Percentiles rank a stretch among this genome's conserved stretches.
Evolutionary conservation across 805 yeast species (phyloP).

Genomic region (Saccharomyces mikatae): DNA sequence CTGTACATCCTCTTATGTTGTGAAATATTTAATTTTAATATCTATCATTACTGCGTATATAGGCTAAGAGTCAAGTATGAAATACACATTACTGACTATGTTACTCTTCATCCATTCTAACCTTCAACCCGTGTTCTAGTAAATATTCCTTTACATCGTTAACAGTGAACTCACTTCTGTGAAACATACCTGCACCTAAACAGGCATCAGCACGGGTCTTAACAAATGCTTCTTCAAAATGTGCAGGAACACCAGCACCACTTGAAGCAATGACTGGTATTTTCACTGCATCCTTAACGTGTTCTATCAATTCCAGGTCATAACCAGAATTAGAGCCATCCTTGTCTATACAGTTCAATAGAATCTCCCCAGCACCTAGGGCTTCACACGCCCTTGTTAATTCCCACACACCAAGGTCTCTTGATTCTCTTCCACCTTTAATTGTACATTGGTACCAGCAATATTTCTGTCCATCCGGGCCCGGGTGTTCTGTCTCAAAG

Average conservation of each 20-base stretch:
- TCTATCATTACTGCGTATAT: not conserved
- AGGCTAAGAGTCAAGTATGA: not conserved
- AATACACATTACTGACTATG: not conserved
- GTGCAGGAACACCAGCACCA: slow-evolving; percentile 93
- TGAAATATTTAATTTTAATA: not conserved
- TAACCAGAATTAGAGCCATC: slow-evolving; percentile 95
- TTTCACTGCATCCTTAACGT: slow-evolving; percentile 63
- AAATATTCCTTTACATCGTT: slow-evolving; percentile 70
- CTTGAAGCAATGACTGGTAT: slow-evolving; percentile 96
- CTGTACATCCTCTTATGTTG: not conserved
- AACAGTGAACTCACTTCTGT: slow-evolving; percentile 87
- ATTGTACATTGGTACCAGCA: slow-evolving; percentile 95
- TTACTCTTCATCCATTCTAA: slow-evolving; percentile 47
- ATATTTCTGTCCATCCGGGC: slow-evolving; percentile 83
- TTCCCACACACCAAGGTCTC: slow-evolving; percentile 87
- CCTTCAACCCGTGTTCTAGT: slow-evolving; percentile 52
- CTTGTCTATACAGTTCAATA: slow-evolving; percentile 89
- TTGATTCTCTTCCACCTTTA: slow-evolving; percentile 90
- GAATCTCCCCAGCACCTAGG: slow-evolving; percentile 92
- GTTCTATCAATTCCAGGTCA: slow-evolving; percentile 76
- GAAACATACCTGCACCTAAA: slow-evolving; percentile 97
- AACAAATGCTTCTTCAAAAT: slow-evolving; percentile 80
- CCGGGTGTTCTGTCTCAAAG: slow-evolving; percentile 55
- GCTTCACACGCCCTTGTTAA: slow-evolving; percentile 82
- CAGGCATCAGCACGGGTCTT: slow-evolving; percentile 91